Base-by-base conservation (phyloP, 106 monocot genomes). In the Agapanthus africanus region DNA sequence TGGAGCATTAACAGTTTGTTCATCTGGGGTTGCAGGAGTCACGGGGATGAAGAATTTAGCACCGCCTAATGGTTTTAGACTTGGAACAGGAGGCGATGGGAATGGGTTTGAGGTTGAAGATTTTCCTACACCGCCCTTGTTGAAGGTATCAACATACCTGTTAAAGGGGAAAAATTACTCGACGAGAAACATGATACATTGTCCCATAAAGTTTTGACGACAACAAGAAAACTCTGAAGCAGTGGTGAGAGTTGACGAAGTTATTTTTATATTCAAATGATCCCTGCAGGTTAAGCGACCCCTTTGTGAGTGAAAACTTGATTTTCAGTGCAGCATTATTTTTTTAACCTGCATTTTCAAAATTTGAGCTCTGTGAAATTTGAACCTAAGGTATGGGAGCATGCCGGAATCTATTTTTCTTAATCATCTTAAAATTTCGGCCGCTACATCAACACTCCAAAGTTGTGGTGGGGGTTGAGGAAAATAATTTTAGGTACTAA, bases 121-220 rank as follows among this genome's bases (percentile, higher is more conserved):
- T 15, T 19, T 40, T 63, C 44, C 74, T n/a, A 76, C 75, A 19
- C 71, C 19, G 31, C 81, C 84, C 74, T 91, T 88, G 78, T 95
- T 95, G 71, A 91, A 95, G 23, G 95, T 95, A 77, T 95, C 95
- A 19, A 95, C 95, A 51, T 95, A 95, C 65, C 95, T 87, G 57
- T 66, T 50, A 70, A 30, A 68, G 25, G 28, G 22, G 3, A 41
- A 40, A 47, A 47, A 47, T 15, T 15, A 47, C 4, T 47, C 46
- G 19, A 47, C 19, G 5, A 47, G 19, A 47, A 2, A 47, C 6
- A 7, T 7, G 3, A 19, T 47, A 11, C 1, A n/a, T n/a, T n/a
- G n/a, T n/a, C n/a, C n/a, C n/a, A n/a, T n/a, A n/a, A n/a, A n/a
- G n/a, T n/a, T n/a, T n/a, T n/a, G n/a, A n/a, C n/a, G n/a, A n/a